Evolutionary conservation across 2,329 filamentous ascomycete genomes (phyloP), one percentile per base, ranked within the genome.

Genomic region (Trichoderma endophyticum): DNA sequence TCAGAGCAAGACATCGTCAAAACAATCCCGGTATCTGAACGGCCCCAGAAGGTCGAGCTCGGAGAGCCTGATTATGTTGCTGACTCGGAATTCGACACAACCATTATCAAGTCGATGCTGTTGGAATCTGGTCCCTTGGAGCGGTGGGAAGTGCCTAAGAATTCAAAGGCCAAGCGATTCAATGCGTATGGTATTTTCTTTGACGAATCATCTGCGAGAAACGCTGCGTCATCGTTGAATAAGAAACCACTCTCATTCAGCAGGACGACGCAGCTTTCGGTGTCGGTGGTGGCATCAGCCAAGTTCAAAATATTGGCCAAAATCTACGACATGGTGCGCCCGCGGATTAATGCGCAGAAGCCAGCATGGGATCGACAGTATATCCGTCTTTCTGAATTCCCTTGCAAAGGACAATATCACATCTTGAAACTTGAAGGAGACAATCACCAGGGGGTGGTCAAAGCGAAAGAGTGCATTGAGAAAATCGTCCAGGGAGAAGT

Each of bases 161-260:
- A 75, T 7, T 59, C 72, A 4, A 67, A 73, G 0, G 78, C 78
- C 3, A 84, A 81, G 70, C 77, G 83, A 3, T 71, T 81, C 21
- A 84, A 84, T 73, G 84, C 80, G 0, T 79, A 77, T 15, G 84
- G 81, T 1, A 75, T 77, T 2, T 87, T 85, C 59, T 24, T 76
- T 4, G 75, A 82, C 1, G 82, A 83, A 63, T 76, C 76, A 0
- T 78, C 83, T 51, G 84, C 84, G 0, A 74, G 74, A 56, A 73
- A 79, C 11, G 83, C 66, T 5, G 43, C 30, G 6, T 26, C 66
- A 4, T 6, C 43, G 4, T 59, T 70, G 59, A 9, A 72, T 81
- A 71, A 78, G 5, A 77, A 26, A 7, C 66, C 62, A 3, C 54
- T 86, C 6, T 73, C 78, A 0, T 81, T 83, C 14, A 74, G 80